Evolutionary conservation across 208 protist species (phyloP).

Genomic region (Wallacemonas sp.): DNA sequence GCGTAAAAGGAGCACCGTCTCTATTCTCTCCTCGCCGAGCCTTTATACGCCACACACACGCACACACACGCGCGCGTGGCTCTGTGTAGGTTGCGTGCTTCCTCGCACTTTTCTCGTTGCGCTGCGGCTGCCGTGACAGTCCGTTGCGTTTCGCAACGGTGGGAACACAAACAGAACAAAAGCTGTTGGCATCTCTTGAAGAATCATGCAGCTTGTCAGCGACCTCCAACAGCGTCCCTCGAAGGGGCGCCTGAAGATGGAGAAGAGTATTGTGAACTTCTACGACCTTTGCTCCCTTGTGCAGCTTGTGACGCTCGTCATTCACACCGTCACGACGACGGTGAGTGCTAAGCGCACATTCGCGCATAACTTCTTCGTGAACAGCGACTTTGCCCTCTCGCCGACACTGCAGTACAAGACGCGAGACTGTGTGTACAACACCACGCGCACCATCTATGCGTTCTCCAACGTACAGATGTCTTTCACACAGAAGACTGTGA

Average conservation of each 20-base stretch:
- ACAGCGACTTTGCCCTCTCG: conserved; percentile 34
- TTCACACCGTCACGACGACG: conserved; percentile 46
- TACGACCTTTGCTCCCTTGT: conserved; percentile 55
- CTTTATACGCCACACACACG: too few species aligned
- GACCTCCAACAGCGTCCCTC: conserved; percentile 65
- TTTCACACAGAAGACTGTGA: conserved; percentile 27
- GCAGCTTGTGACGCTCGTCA: conserved; percentile 51
- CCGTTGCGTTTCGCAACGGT: too few species aligned
- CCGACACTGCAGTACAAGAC: conserved; percentile 46
- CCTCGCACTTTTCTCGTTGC: background rate
- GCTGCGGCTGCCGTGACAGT: too few species aligned
- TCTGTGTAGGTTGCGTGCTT: too few species aligned
- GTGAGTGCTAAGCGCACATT: conserved; percentile 52
- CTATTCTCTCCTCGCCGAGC: too few species aligned
- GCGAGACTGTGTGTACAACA: conserved; percentile 35
- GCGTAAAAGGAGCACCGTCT: too few species aligned
- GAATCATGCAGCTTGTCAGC: conserved; percentile 70
- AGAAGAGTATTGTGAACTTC: conserved; percentile 56
- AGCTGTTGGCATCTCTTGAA: background rate
- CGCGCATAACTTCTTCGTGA: conserved; percentile 33
- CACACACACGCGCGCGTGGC: too few species aligned
- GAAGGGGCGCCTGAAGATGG: conserved; percentile 58
- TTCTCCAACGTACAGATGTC: conserved; percentile 45
- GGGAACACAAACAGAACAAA: too few species aligned
- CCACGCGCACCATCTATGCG: conserved; percentile 49